A percentile compares a stretch with the other conserved stretches of the same genome.
phyloP scores from a whole-genome alignment of 495 filamentous ascomycete genomes.

The Aspergillus carlsbadensis region DNA sequence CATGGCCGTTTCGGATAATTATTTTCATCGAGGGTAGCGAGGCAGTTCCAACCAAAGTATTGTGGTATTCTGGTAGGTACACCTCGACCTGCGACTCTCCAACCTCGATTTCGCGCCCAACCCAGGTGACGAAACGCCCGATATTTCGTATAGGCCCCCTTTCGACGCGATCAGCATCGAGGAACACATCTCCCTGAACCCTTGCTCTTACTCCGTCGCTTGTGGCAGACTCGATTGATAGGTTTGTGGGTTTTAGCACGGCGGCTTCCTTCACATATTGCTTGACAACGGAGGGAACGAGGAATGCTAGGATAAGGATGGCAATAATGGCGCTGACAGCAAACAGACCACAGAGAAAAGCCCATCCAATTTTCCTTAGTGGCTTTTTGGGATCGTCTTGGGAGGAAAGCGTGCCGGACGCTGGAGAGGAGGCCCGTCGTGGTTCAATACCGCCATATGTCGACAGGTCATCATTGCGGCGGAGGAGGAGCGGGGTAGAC shows the following conservation, averaged over 20 bases:
- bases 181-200: slow-evolving; percentile 72
- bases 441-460: slow-evolving; percentile 34
- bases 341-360: slow-evolving; percentile 53
- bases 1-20: slow-evolving; percentile 71
- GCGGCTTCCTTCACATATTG: slow-evolving; percentile 82
- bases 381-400: slow-evolving; percentile 22
- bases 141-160: slow-evolving; percentile 68
- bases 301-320: slow-evolving; percentile 66
- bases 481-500: slow-evolving; percentile 44
- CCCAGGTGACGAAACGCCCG: slow-evolving; percentile 77
- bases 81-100: slow-evolving; percentile 69
- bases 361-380: slow-evolving; percentile 49
- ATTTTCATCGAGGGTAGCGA: slow-evolving; percentile 69
- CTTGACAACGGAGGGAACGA: slow-evolving; percentile 75
- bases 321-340: slow-evolving; percentile 49
- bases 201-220: slow-evolving; percentile 70
- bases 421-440: slow-evolving; percentile 20
- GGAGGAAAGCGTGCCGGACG: slow-evolving; percentile 9
- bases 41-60: slow-evolving; percentile 75
- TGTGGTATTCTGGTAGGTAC: slow-evolving; percentile 79
- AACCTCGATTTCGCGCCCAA: slow-evolving; percentile 70
- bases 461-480: slow-evolving; percentile 33
- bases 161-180: slow-evolving; percentile 73
- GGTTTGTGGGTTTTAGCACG: slow-evolving; percentile 72
- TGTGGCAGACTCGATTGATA: slow-evolving; percentile 84